Percentiles rank a stretch among this genome's conserved stretches.
Conservation (phyloP, 768 basidiomycete species). For the Suillus weaverae region DNA sequence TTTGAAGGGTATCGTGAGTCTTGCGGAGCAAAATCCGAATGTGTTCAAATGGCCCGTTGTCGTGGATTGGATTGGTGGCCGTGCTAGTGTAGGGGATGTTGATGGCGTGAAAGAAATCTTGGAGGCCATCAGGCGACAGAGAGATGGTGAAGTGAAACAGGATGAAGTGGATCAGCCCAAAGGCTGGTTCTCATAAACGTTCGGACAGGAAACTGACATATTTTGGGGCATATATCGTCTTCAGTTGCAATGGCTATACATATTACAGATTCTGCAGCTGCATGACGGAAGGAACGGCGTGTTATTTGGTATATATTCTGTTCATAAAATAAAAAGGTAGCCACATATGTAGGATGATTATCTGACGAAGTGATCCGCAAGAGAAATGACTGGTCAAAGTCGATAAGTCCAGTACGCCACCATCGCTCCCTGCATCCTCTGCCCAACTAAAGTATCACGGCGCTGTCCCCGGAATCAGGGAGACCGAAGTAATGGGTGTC, state of each 20-base stretch:
- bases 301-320: not conserved
- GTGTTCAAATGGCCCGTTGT: conserved; percentile 79
- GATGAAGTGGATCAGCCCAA: conserved; percentile 44
- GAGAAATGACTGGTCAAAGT: not conserved
- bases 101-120: conserved; percentile 69
- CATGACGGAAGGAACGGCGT: not conserved
- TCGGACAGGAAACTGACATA: not conserved
- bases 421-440: not conserved
- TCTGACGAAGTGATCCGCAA: not conserved
- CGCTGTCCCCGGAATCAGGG: no score
- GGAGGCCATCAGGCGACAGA: conserved; percentile 60
- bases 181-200: conserved; percentile 52
- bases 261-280: not conserved
- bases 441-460: no score
- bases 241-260: not conserved
- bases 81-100: conserved; percentile 63
- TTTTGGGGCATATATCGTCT: no score
- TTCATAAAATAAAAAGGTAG: not conserved
- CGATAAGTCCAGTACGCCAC: not conserved
- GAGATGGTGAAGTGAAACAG: conserved; percentile 63
- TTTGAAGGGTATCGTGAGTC: conserved; percentile 45
- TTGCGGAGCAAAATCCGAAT: conserved; percentile 55
- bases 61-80: conserved; percentile 72
- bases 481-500: no score
- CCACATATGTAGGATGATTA: not conserved